Evolutionary conservation across 768 basidiomycete genomes (phyloP).

Genomic region (Lactarius sp.): DNA sequence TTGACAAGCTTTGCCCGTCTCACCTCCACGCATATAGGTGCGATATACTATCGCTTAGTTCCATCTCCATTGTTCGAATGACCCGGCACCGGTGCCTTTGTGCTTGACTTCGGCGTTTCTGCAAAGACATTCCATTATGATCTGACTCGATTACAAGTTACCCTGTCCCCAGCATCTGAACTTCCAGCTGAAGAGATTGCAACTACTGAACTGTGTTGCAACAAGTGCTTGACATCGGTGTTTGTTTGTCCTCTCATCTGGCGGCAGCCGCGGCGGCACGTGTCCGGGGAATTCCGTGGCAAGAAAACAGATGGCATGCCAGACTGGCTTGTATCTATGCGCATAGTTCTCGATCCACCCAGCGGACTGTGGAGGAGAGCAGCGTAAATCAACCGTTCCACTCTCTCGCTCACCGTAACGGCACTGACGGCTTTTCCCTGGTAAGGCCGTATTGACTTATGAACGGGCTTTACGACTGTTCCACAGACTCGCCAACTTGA

Average conservation of each 20-base stretch:
- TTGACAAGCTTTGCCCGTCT: background rate
- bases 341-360: slow-evolving; percentile 74
- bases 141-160: background rate
- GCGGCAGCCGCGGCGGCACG: slow-evolving; percentile 48
- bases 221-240: slow-evolving; percentile 57
- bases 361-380: slow-evolving; percentile 54
- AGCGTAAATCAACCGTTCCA: slow-evolving; percentile 41
- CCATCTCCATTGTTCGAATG: background rate
- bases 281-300: slow-evolving; percentile 44
- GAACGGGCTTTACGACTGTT: background rate
- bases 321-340: slow-evolving; percentile 57
- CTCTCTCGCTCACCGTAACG: background rate
- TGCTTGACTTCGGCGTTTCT: slow-evolving; percentile 63
- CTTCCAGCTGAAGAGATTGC: slow-evolving; percentile 54
- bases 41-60: background rate
- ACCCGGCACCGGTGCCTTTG: slow-evolving; percentile 35
- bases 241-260: slow-evolving; percentile 39
- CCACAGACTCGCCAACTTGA: slow-evolving; percentile 44
- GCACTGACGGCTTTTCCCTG: too few species aligned
- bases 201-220: slow-evolving; percentile 51
- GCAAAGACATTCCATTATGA: slow-evolving; percentile 49
- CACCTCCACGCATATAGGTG: background rate
- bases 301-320: slow-evolving; percentile 41
- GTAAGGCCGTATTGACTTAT: too few species aligned
- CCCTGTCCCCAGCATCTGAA: slow-evolving; percentile 38